Percentiles rank a stretch among this genome's conserved stretches.
Conservation (phyloP, 1,139 yeast species). For the Protomyces macrosporus region DNA sequence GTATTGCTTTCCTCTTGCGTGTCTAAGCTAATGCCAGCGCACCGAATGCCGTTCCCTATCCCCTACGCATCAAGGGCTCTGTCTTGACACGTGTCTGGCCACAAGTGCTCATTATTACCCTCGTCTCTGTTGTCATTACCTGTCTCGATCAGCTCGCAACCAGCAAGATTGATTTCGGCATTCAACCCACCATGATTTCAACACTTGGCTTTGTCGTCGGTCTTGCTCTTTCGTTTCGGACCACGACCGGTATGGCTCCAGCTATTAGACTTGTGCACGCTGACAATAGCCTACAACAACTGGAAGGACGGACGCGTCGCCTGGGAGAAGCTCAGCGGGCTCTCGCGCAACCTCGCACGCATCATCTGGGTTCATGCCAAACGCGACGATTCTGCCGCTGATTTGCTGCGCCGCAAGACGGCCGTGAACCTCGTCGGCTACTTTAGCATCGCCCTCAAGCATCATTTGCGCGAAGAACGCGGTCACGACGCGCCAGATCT, state of each 20-base stretch:
- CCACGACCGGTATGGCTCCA: slow-evolving; percentile 30
- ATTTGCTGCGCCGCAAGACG: slow-evolving; percentile 21
- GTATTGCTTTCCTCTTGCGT: background rate
- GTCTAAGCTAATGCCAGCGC: background rate
- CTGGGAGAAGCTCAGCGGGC: slow-evolving; percentile 13
- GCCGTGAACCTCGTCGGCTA: slow-evolving; percentile 28
- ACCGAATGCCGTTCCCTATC: slow-evolving; percentile 23
- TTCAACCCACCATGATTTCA: slow-evolving; percentile 28
- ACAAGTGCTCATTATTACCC: slow-evolving; percentile 27
- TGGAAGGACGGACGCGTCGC: slow-evolving; percentile 1
- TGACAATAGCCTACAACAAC: slow-evolving; percentile 26
- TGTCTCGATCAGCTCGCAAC: slow-evolving; percentile 25
- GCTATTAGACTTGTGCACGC: slow-evolving; percentile 29
- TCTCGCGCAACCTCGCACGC: slow-evolving; percentile 28
- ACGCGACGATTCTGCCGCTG: slow-evolving; percentile 22
- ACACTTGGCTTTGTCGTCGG: slow-evolving; percentile 31
- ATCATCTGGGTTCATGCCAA: slow-evolving; percentile 27
- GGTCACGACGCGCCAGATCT: slow-evolving; percentile 30
- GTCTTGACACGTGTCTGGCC: slow-evolving; percentile 29
- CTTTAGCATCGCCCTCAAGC: slow-evolving; percentile 30
- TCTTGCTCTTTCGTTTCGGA: slow-evolving; percentile 29
- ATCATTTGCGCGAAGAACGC: slow-evolving; percentile 31
- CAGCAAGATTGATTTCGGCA: slow-evolving; percentile 25
- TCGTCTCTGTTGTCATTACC: slow-evolving; percentile 28
- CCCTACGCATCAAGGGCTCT: slow-evolving; percentile 31